Evolutionary conservation across 2,329 filamentous ascomycete species (phyloP).

Genomic region (Penicillium sp.): DNA sequence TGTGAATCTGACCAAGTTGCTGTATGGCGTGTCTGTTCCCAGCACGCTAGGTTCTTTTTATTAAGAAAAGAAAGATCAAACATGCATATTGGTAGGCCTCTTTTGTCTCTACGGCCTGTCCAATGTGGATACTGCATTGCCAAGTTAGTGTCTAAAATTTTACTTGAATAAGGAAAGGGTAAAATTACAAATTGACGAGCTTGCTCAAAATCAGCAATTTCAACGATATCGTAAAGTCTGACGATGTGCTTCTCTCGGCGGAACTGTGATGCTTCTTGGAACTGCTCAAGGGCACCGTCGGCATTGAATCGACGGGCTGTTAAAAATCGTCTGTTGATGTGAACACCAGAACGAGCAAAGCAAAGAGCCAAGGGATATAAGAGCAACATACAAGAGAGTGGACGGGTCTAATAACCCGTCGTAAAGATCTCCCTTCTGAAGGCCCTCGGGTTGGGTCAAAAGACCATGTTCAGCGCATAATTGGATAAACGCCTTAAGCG

Average conservation of each 20-base stretch:
- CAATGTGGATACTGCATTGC: slow-evolving; percentile 26
- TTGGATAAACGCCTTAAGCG: neutral
- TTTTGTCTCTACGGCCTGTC: slow-evolving; percentile 25
- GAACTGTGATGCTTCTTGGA: slow-evolving; percentile 13
- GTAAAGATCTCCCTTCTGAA: slow-evolving; percentile 10
- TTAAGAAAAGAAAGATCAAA: slow-evolving; percentile 15
- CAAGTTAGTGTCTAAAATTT: neutral
- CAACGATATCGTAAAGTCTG: slow-evolving; percentile 17
- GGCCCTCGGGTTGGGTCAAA: slow-evolving; percentile 6
- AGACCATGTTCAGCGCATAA: slow-evolving; percentile 2
- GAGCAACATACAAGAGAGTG: slow-evolving; percentile 14
- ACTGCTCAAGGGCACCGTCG: slow-evolving; percentile 16
- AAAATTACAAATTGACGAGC: slow-evolving; percentile 17
- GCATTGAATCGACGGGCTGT: slow-evolving; percentile 14
- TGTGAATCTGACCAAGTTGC: slow-evolving; percentile 1
- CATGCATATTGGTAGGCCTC: slow-evolving; percentile 21
- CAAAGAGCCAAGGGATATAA: too few species aligned
- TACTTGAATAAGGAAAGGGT: neutral
- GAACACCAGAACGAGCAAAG: neutral
- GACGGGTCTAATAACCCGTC: slow-evolving; percentile 19
- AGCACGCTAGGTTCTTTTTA: slow-evolving; percentile 10
- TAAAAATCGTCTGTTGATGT: slow-evolving; percentile 17
- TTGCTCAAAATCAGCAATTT: slow-evolving; percentile 19
- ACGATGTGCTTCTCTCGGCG: slow-evolving; percentile 14
- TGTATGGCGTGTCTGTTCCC: slow-evolving; percentile 14